These are phyloP conservation scores for Trichoderma simmonsii DNA, from an alignment of 2,329 filamentous ascomycete species.

Conservation along the genomic window DNA sequence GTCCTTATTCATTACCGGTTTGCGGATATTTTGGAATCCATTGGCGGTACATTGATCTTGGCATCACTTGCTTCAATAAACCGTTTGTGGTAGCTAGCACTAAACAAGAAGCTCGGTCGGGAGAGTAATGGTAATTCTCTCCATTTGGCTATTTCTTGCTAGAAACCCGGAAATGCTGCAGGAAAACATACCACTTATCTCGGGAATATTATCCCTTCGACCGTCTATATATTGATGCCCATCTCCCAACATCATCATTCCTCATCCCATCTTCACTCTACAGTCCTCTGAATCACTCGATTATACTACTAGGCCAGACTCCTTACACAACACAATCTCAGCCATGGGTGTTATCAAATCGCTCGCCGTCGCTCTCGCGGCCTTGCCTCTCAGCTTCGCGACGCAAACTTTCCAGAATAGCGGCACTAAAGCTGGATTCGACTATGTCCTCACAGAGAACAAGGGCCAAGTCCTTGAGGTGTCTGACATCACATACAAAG, in stretches of 20 bases:
- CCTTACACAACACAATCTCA: neutral
- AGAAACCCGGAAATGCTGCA: neutral
- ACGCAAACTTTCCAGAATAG: slow-evolving; percentile 40
- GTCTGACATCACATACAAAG: slow-evolving; percentile 39
- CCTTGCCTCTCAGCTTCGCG: slow-evolving; percentile 23
- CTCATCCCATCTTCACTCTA: neutral
- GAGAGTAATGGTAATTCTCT: neutral
- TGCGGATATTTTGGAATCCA: neutral
- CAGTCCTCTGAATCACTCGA: too few species aligned
- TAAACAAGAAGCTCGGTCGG: neutral
- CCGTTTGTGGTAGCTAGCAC: neutral
- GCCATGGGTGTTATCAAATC: neutral
- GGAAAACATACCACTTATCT: neutral
- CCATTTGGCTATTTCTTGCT: neutral
- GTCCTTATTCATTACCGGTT: neutral
- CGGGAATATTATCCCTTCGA: neutral
- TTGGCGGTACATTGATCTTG: neutral
- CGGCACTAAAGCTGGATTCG: slow-evolving; percentile 42
- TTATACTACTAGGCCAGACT: too few species aligned
- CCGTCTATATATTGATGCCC: neutral
- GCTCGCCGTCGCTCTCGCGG: neutral
- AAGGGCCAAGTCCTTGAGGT: slow-evolving; percentile 42
- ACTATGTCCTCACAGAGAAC: slow-evolving; percentile 38
- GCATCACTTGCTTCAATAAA: neutral
- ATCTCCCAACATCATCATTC: neutral